phyloP scores from a whole-genome alignment of 768 basidiomycete species.

The Austroboletus eburneus region DNA sequence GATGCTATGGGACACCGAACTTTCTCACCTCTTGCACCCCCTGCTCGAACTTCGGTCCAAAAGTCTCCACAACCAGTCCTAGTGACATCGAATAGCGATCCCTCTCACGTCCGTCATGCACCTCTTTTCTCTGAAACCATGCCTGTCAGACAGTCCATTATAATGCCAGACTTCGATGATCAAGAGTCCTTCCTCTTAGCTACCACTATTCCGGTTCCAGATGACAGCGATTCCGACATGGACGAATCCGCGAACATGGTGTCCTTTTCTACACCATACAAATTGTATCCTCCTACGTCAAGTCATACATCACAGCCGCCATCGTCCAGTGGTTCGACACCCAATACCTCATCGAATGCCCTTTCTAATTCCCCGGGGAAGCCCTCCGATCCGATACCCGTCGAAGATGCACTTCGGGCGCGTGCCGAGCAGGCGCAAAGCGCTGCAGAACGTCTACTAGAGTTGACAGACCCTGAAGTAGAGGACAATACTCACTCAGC shows the following conservation, averaged over 20 bases:
- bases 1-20: conserved; percentile 39
- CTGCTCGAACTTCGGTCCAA: conserved; percentile 35
- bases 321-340: conserved; percentile 50
- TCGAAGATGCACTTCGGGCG: conserved; percentile 83
- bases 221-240: conserved; percentile 66
- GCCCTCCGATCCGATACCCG: conserved; percentile 43
- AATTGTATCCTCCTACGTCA: conserved; percentile 40
- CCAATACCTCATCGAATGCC: conserved; percentile 52
- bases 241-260: conserved; percentile 54
- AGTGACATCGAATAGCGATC: conserved; percentile 31
- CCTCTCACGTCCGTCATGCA: conserved; percentile 18
- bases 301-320: conserved; percentile 39
- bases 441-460: conserved; percentile 82
- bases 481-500: conserved; percentile 48
- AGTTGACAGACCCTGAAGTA: conserved; percentile 79
- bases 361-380: conserved; percentile 51
- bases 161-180: conserved; percentile 38
- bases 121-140: conserved; percentile 20
- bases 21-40: conserved; percentile 47
- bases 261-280: conserved; percentile 70
- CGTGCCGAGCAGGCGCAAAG: conserved; percentile 93
- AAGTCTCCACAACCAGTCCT: conserved; percentile 37
- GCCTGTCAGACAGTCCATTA: conserved; percentile 42
- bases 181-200: conserved; percentile 70
- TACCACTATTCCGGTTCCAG: conserved; percentile 70